Evolutionary conservation across 805 yeast species (phyloP), one percentile per base, ranked within the genome.

Genomic region (Tetrapisispora pingtungensis): DNA sequence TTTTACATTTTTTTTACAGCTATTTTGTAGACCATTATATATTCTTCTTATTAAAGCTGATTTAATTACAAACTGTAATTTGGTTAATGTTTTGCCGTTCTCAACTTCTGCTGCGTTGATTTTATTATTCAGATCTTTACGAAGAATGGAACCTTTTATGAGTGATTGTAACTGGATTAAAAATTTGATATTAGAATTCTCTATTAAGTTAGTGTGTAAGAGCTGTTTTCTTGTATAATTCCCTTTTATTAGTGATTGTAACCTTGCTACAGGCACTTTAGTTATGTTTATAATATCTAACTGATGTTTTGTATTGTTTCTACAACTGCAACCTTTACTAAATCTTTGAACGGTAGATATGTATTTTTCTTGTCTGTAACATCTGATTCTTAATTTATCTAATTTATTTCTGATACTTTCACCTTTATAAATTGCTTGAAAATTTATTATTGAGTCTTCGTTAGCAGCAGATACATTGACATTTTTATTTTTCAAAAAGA

Each of bases 341-440:
- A 67, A 43, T 0, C 74, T 61, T 51, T 70, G 74, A 0, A 78
- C 50, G 12, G 46, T 49, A 7, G 52, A 48, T 2, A 69, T 40
- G 0, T 36, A 14, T 14, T 51, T 50, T 38, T 64, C 63, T 17
- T 51, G 43, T 51, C 71, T 56, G 39, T 48, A 22, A 27, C 49
- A 44, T 51, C 58, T 46, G 38, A 55, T 14, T 34, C 56, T 55
- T 22, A 59, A 36, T 1, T 27, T 36, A 42, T 60, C 65, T 37
- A 58, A 43, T 12, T 47, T 41, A 41, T 54, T 34, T 43, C 73
- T 57, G 7, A 54, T 37, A 0, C 55, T 18, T 1, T 48, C 55
- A 7, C 83, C 89, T 49, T 84, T 70, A 1, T 74, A 48, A 0
- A 66, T 50, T 1, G 86, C 66, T 57, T 88, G 96, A 1, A 86